Base-by-base conservation (phyloP, 2,329 filamentous ascomycete genomes). In the Mariannaea sp. region DNA sequence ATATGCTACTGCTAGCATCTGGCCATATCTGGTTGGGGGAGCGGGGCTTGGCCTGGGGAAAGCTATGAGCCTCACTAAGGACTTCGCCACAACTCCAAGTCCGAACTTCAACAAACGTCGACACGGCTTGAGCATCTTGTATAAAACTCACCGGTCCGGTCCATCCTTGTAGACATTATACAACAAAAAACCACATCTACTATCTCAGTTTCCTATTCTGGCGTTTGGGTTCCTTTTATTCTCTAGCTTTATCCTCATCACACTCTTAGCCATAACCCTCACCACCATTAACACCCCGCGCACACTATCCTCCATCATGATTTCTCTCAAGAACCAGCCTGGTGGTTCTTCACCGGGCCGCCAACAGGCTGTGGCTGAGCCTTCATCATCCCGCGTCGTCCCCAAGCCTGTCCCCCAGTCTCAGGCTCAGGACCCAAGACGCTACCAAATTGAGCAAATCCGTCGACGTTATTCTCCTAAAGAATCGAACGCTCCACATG, bases 371-470 rank as follows among this genome's bases (percentile, higher is more conserved):
- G 77, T 80, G n/a, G 54, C 64, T 4, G 71, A 76, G 60, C 69
- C 77, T 1, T 64, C 75, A 1, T 50, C 72, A 26, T 77, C 77
- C 36, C 79, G 80, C 53, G 73, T 86, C 16, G 82, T 89, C 26
- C 70, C 80, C 53, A 87, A 85, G 66, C 89, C 89, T 9, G 74
- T 88, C 2, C 83, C 89, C 6, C 76, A 80, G 53, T 77, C 80
- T 9, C 86, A 91, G 70, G 70, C 75, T 24, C 78, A 85, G 55
- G 83, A 92, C 67, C 88, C 89, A 6, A 80, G 88, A 59, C 80
- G 81, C 51, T 94, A 91, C 67, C 88, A 94, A 69, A 72, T 93
- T 44, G 81, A 82, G 56, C 90, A 94, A 74, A 73, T 93, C 56
- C 80, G 83, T 63, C 82, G 83, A 58, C 82, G 90, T 27, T 93